Base-by-base conservation (phyloP, 768 basidiomycete species). In the Exidia glandulosa region DNA sequence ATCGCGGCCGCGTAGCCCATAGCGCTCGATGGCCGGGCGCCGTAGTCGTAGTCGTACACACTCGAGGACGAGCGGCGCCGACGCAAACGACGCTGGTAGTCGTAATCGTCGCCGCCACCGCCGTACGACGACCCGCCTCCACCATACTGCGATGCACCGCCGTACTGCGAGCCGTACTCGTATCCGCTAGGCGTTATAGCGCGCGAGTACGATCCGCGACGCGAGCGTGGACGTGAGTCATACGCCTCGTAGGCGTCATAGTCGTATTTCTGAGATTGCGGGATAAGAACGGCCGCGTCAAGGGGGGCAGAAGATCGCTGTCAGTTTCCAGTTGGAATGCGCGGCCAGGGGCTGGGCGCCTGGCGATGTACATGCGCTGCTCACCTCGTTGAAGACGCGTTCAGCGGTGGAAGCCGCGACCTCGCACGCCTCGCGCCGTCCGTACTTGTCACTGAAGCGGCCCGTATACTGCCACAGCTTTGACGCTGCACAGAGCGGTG, bases 371-470 rank as follows among this genome's bases (percentile, higher is more conserved):
- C n/a, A n/a, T n/a, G 41, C 41, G 41, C 13, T 19, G 36, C 58
- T 16, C 30, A 83, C 83, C 69, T 79, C 74, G 62, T 76, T 77
- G 59, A 84, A 85, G 33, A 87, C 78, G 30, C 77, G 73, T 14
- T 81, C 80, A 1, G 84, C 86, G 0, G 86, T 87, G 45, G 82
- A 79, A 19, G 85, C 86, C 2, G 87, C 86, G 0, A 84, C 74
- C 66, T 88, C 87, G 31, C 80, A 79, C 13, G 84, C 80, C 54
- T 74, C 74, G 36, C 74, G 71, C 27, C 81, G 76, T 1, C 78
- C 74, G 62, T 79, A 78, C 10, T 71, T 70, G 65, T 84, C 78
- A 45, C 70, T 61, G 0, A 72, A 67, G 23, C 79, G 77, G 10
- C 74, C 70, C 12, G 81, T 71, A 62, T 75, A 81, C 41, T 79